Conservation (phyloP, 2,329 filamentous ascomycete species). For the Fusarium tuaranense region DNA sequence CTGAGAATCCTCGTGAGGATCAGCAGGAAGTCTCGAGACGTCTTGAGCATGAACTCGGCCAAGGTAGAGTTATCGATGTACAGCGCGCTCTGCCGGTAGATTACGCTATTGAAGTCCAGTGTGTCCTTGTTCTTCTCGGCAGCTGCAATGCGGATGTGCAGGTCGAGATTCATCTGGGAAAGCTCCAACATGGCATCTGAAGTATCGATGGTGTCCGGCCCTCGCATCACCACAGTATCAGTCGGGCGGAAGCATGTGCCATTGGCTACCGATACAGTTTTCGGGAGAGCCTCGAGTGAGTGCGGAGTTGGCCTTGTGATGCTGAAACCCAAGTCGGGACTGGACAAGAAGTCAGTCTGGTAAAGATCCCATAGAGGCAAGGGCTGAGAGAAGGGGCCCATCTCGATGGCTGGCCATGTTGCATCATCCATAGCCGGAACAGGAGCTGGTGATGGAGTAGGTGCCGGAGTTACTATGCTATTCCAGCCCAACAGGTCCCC, state of each 20-base stretch:
- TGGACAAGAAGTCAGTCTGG: not conserved
- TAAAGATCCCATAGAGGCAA: not conserved
- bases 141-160: not conserved
- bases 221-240: not conserved
- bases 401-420: not conserved
- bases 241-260: not conserved
- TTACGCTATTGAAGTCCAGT: not conserved
- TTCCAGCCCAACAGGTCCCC: not conserved
- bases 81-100: not conserved
- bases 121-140: not conserved
- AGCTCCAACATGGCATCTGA: not conserved
- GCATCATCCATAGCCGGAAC: not conserved
- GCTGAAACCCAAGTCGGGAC: not conserved
- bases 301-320: not conserved
- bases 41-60: not conserved
- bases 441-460: not conserved
- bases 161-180: not conserved
- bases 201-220: not conserved
- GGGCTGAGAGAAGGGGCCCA: not conserved
- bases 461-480: not conserved
- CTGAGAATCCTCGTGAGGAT: not conserved
- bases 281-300: not conserved
- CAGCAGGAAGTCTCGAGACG: not conserved
- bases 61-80: not conserved
- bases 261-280: not conserved